These are phyloP conservation scores for Plasmodium malariae DNA, from an alignment of 169 alveolate species.

Conservation along the genomic window DNA sequence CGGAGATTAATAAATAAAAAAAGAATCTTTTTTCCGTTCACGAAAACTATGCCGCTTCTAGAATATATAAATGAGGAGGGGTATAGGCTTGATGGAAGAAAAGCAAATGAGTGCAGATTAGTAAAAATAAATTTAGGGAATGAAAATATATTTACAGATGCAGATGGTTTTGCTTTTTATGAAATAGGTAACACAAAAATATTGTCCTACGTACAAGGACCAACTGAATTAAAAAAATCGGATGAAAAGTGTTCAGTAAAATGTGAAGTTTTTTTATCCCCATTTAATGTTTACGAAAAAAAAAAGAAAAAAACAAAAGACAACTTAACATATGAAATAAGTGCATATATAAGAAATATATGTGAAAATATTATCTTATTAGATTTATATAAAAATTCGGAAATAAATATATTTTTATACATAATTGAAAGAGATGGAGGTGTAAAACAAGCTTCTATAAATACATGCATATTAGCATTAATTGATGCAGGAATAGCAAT, in stretches of 20 bases:
- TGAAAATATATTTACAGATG: conserved; percentile 74
- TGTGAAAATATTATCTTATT: conserved; percentile 76
- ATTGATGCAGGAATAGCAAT: conserved; percentile 87
- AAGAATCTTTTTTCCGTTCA: background rate
- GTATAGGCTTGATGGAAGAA: conserved; percentile 84
- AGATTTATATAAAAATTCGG: conserved; percentile 78
- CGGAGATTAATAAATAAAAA: background rate
- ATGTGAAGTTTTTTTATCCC: conserved; percentile 73
- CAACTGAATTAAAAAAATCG: conserved; percentile 70
- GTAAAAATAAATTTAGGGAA: conserved; percentile 80
- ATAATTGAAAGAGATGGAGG: conserved; percentile 78
- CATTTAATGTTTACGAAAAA: conserved; percentile 71
- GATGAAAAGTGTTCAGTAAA: conserved; percentile 71
- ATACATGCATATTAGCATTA: conserved; percentile 84
- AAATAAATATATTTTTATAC: conserved; percentile 49
- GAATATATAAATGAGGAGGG: conserved; percentile 86
- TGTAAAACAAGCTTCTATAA: conserved; percentile 83
- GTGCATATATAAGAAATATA: conserved; percentile 71
- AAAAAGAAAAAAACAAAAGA: conserved; percentile 69
- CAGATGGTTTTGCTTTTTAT: conserved; percentile 69
- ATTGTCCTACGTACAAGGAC: conserved; percentile 72
- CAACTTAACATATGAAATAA: conserved; percentile 70
- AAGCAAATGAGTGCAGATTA: conserved; percentile 80
- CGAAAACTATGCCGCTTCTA: conserved; percentile 38
- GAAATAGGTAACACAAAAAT: conserved; percentile 73